These are phyloP conservation scores for Zizania latifolia DNA, from an alignment of 176 grass and related monocot species.

Conservation along the genomic window DNA sequence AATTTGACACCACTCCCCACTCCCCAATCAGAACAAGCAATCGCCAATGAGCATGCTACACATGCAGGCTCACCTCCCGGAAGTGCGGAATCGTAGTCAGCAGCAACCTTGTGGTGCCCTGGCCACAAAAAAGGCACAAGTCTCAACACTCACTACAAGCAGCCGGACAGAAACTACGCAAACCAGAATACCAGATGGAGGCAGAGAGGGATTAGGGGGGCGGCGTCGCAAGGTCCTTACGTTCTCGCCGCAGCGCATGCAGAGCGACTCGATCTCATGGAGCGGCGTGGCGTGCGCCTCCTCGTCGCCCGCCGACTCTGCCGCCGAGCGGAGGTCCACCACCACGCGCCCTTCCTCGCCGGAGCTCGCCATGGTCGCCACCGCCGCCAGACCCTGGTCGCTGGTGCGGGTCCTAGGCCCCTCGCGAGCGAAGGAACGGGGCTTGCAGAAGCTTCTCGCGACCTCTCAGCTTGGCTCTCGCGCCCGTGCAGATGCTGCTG, in stretches of 20 bases:
- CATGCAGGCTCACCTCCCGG: constrained; percentile 52
- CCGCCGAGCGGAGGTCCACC: constrained; percentile 58
- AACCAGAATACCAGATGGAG: neutral
- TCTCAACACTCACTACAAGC: neutral
- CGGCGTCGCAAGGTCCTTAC: constrained; percentile 30
- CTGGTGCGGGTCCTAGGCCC: too few species aligned
- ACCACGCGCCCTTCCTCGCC: constrained; percentile 36
- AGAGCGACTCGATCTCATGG: constrained; percentile 86
- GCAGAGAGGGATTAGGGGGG: neutral
- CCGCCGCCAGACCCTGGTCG: too few species aligned
- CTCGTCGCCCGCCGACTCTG: constrained; percentile 48
- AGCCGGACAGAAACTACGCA: neutral
- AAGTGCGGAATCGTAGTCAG: constrained; percentile 85
- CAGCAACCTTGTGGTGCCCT: constrained; percentile 78
- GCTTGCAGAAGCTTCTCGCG: too few species aligned
- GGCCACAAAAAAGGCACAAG: neutral
- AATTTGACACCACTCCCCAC: neutral
- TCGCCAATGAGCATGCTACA: neutral
- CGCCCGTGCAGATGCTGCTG: too few species aligned
- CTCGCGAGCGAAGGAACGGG: too few species aligned
- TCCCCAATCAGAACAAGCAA: constrained; percentile 1
- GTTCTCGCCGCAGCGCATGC: constrained; percentile 90
- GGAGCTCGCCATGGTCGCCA: constrained; percentile 62
- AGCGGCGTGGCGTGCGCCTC: constrained; percentile 50
- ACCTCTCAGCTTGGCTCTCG: too few species aligned